phyloP scores from a whole-genome alignment of 345 rosid genomes.

The Eutrema heterophyllum region DNA sequence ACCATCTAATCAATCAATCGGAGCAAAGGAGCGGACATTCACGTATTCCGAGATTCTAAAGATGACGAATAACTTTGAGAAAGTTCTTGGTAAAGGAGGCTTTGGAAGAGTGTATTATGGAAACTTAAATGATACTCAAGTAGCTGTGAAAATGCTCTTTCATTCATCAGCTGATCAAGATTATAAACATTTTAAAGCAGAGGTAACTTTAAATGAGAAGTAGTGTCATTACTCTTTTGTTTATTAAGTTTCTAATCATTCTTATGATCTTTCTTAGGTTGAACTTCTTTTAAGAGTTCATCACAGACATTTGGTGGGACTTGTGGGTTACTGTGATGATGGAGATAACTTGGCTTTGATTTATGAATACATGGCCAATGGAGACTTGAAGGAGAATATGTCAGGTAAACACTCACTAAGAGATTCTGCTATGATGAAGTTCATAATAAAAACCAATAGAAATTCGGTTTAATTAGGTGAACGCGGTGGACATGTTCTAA shows the following conservation, averaged over 20 bases:
- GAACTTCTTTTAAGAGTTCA: conserved; percentile 33
- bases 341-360: conserved; percentile 41
- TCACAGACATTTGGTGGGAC: conserved; percentile 39
- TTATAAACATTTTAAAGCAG: conserved; percentile 34
- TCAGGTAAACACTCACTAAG: conserved; percentile 17
- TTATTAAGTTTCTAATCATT: background rate
- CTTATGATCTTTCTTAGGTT: background rate
- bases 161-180: conserved; percentile 31
- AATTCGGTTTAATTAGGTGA: conserved; percentile 13
- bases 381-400: conserved; percentile 40
- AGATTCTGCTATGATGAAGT: background rate
- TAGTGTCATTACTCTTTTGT: background rate
- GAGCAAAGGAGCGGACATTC: background rate
- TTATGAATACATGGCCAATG: conserved; percentile 58
- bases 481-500: conserved; percentile 15
- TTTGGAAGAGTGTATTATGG: conserved; percentile 33
- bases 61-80: conserved; percentile 30
- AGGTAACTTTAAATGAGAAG: background rate
- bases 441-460: background rate
- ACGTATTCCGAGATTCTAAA: conserved; percentile 26
- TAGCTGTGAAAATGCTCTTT: conserved; percentile 37
- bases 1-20: conserved; percentile 7
- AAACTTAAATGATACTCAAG: conserved; percentile 20
- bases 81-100: conserved; percentile 34
- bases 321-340: conserved; percentile 55